These are phyloP conservation scores for Pinus taeda DNA, from an alignment of 75 land plant species.

Conservation along the genomic window DNA sequence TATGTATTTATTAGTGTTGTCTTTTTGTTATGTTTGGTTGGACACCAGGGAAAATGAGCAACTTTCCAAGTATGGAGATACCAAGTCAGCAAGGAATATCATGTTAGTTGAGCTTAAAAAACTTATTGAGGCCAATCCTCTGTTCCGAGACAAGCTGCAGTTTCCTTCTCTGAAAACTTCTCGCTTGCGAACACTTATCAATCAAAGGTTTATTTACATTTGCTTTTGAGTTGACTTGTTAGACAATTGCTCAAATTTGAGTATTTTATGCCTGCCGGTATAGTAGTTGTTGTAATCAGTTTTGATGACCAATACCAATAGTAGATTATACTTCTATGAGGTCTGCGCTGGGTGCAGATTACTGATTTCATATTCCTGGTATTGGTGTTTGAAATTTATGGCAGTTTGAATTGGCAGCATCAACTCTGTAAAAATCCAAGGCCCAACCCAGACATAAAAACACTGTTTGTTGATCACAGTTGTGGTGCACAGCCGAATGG, in stretches of 20 bases:
- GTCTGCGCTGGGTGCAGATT: background rate
- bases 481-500: constrained; percentile 84
- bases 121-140: constrained; percentile 79
- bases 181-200: constrained; percentile 74
- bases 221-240: background rate
- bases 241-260: background rate
- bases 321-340: background rate
- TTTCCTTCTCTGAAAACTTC: constrained; percentile 69
- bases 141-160: constrained; percentile 76
- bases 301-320: too few relatives aligned
- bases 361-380: background rate
- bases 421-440: constrained; percentile 92
- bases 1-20: too few relatives aligned
- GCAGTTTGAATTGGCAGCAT: constrained; percentile 94
- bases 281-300: too few relatives aligned
- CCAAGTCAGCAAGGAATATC: constrained; percentile 69
- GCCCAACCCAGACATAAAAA: constrained; percentile 89
- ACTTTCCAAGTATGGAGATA: constrained; percentile 82
- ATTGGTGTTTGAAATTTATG: constrained; percentile 9
- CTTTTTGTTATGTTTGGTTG: background rate
- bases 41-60: constrained; percentile 74
- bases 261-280: background rate
- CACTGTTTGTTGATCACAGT: constrained; percentile 81
- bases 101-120: constrained; percentile 83
- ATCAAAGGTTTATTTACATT: constrained; percentile 55